phyloP scores from a whole-genome alignment of 2,329 filamentous ascomycete species.

The Venturia aucupariae region DNA sequence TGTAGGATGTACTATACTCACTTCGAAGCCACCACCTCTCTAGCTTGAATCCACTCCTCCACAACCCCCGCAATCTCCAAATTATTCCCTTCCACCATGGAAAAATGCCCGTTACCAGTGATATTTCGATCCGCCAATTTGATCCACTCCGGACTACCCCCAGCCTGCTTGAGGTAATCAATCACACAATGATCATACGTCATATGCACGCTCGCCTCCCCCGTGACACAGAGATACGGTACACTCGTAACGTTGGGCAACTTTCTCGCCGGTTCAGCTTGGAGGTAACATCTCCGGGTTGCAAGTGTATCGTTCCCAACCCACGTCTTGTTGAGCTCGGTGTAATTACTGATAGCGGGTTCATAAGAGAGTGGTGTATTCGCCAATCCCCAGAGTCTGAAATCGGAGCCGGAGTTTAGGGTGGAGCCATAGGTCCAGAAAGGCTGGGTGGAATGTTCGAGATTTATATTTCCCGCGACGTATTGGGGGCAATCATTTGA shows the following conservation, averaged over 20 bases:
- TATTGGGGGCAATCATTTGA: constrained; percentile 41
- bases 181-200: constrained; percentile 48
- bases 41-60: not conserved
- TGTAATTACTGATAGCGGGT: constrained; percentile 23
- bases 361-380: constrained; percentile 26
- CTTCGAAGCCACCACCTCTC: not conserved
- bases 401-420: constrained; percentile 17
- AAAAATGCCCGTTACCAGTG: constrained; percentile 18
- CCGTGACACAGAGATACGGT: constrained; percentile 42
- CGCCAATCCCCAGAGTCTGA: constrained; percentile 27
- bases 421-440: constrained; percentile 3
- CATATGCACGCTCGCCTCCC: constrained; percentile 45
- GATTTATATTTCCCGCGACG: constrained; percentile 40
- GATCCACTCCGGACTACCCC: constrained; percentile 53
- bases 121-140: not conserved
- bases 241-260: constrained; percentile 30
- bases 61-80: constrained; percentile 7
- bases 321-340: constrained; percentile 20
- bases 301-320: constrained; percentile 14
- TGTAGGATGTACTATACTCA: not conserved
- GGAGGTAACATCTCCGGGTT: not conserved
- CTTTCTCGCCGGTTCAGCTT: not conserved
- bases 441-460: constrained; percentile 37
- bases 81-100: constrained; percentile 27
- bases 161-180: constrained; percentile 40